Evolutionary conservation across 371 early-diverging fungal species (phyloP).

Genomic region (Smittium culicis): DNA sequence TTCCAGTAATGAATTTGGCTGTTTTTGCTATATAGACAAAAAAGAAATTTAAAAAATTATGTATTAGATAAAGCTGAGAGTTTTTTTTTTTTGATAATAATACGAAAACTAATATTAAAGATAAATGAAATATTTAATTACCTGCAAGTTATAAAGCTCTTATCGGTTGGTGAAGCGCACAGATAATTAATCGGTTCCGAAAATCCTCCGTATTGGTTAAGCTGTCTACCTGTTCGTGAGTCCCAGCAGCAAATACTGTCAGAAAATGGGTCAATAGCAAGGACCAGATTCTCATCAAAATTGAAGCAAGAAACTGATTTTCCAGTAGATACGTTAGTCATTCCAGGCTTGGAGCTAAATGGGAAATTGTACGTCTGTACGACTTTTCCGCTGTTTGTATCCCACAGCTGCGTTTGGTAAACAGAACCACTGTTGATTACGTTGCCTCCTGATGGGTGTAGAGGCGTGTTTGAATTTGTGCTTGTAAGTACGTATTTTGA

Average conservation of each 20-base stretch:
- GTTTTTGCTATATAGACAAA: constrained; percentile 2
- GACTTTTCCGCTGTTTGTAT: constrained; percentile 45
- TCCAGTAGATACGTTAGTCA: constrained; percentile 26
- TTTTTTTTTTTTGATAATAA: no score
- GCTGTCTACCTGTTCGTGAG: constrained; percentile 39
- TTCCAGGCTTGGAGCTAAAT: not conserved
- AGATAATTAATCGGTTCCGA: constrained; percentile 44
- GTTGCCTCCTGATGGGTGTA: no score
- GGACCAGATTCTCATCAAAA: constrained; percentile 60
- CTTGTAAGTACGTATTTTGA: constrained; percentile 58
- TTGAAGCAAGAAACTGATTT: constrained; percentile 26
- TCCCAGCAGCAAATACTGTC: constrained; percentile 51
- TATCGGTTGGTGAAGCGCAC: constrained; percentile 46
- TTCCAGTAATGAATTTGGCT: not conserved
- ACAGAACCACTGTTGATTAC: constrained; percentile 74
- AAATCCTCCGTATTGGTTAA: constrained; percentile 35
- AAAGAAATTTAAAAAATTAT: no score
- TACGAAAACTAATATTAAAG: no score
- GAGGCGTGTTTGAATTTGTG: no score
- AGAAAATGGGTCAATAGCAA: constrained; percentile 56
- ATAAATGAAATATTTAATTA: constrained; percentile 6
- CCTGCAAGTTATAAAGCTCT: constrained; percentile 33
- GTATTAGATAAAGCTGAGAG: no score
- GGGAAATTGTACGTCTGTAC: not conserved
- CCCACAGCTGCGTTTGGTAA: constrained; percentile 65